Evolutionary conservation across 176 grass and related monocot species (phyloP), one percentile per base, ranked within the genome.

Genomic region (Raddia distichophylla): DNA sequence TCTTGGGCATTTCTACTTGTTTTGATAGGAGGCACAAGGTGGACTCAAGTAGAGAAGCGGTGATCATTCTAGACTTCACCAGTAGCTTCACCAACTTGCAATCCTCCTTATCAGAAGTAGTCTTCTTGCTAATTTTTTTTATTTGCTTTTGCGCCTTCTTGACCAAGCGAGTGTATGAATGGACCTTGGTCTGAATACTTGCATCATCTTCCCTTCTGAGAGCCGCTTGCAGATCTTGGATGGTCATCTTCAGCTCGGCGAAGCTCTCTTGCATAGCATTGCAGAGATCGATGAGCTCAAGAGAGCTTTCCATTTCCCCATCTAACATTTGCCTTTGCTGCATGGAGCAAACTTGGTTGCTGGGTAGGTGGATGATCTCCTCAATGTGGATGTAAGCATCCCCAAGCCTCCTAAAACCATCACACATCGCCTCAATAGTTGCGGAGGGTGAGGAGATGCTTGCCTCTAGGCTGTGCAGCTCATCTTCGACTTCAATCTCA

Each of bases 121-220:
- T 49, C 83, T 69, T 83, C 68, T 72, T 90, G 68, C 47, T 75
- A 17, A 47, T 73, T 68, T 92, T 92, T 79, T 92, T 92, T 59
- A 86, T 49, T 47, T 88, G 73, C 37, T 92, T 97, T 37, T 78
- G 64, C 5, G 90, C 83, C 58, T 89, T 96, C 80, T 76, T 93
- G 49, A 10, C 64, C 33, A 86, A 32, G 10, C n/a, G 75, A 33
- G 7, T 77, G 73, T 75, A 96, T 56, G 79, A 79, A 55, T 78
- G 84, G 46, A 82, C 47, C 65, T 71, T 89, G 57, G 45, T 70
- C 59, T 77, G 81, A 7, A 76, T 49, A 45, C 52, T 60, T 16
- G 70, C 55, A 33, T 79, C 62, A n/a, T 77, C 79, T 63, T 89
- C 68, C 78, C 89, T 86, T 69, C 89, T 73, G 55, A 81, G 78